Evolutionary conservation across 768 basidiomycete species (phyloP), one percentile per base, ranked within the genome.

Genomic region (Suillus sp.): DNA sequence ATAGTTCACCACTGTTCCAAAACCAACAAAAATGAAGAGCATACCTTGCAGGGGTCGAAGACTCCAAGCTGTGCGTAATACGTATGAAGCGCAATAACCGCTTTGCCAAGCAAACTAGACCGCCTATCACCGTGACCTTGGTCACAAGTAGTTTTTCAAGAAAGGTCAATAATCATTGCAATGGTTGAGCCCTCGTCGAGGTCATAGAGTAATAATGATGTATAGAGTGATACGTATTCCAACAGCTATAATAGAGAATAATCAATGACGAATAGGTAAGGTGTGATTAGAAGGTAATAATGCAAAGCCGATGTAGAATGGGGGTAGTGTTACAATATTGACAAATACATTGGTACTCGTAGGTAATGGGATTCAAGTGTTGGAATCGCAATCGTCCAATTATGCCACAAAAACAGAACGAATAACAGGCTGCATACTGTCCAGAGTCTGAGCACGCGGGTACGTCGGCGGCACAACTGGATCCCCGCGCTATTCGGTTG

Each of bases 391-490:
- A 2, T 32, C 30, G 18, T 51, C 18, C 1, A 27, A 30, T 59
- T 61, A 62, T 18, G 55, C 30, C 61, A 65, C 27, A 35, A 38
- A 43, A 27, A 43, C 53, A 27, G 40, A 51, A 16, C 63, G 32
- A 18, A 65, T 30, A 42, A 38, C 11, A 35, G 40, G 47, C 11
- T 58, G 64, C 27, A 65, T 27, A 50, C 67, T 65, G 56, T 68
- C 68, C 45, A 68, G 56, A 32, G 65, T 57, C 40, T 64, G 64
- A 48, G 59, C 38, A 35, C 69, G 67, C 38, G 68, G 64, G 59
- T 71, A 68, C 14, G 63, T 62, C 37, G 60, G 63, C 16, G 67
- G 65, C 34, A 60, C 60, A 32, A 68, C 54, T 25, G 66, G 72
- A 59, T 69, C 68, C 27, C 68, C 67, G 57, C 73, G 56, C 56